Evolutionary conservation across 2,329 filamentous ascomycete species (phyloP).

Genomic region (Phialophora tarda): DNA sequence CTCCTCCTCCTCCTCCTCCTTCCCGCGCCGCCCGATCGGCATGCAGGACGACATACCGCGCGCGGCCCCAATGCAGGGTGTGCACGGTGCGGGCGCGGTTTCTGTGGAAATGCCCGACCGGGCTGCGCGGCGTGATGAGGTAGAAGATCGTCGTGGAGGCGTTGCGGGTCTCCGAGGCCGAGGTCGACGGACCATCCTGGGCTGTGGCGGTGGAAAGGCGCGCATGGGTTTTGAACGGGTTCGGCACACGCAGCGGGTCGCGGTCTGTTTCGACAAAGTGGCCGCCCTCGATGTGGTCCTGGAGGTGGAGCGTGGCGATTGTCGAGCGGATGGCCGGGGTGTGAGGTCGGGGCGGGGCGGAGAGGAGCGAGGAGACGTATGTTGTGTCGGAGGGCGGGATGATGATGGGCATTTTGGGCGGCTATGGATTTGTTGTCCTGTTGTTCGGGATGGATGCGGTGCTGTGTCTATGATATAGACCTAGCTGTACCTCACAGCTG

Average conservation of each 20-base stretch:
- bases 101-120: constrained; percentile 67
- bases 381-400: constrained; percentile 3
- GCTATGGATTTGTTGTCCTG: neutral
- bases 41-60: constrained; percentile 56
- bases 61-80: constrained; percentile 58
- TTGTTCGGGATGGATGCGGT: neutral
- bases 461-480: too few species aligned
- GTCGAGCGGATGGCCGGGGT: constrained; percentile 45
- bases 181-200: constrained; percentile 42
- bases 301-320: constrained; percentile 56
- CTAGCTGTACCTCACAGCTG: neutral
- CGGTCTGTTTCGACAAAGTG: constrained; percentile 69
- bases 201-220: constrained; percentile 45
- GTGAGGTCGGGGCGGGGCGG: constrained; percentile 41
- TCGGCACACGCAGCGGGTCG: constrained; percentile 58
- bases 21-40: constrained; percentile 6
- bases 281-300: constrained; percentile 67
- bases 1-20: too few species aligned
- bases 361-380: constrained; percentile 25
- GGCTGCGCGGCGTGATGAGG: constrained; percentile 61
- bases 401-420: neutral
- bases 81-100: constrained; percentile 69
- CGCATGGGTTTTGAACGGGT: constrained; percentile 55
- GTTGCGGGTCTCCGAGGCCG: constrained; percentile 53
- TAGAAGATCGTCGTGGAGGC: constrained; percentile 70